Conservation (phyloP, 2,329 filamentous ascomycete species). For the Fusarium globosum region DNA sequence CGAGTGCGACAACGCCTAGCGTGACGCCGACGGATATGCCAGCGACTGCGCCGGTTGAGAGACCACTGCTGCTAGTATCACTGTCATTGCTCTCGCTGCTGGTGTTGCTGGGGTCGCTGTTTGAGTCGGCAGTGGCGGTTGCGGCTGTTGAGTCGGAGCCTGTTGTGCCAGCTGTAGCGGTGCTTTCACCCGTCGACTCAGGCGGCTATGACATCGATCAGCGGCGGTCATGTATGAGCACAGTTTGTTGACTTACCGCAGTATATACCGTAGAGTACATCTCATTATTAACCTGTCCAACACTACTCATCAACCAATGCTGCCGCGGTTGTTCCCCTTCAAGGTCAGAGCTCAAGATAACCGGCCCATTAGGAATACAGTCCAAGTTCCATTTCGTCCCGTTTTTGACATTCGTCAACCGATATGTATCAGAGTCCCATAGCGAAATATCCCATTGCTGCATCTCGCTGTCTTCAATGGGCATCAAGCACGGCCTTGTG, state of each 20-base stretch:
- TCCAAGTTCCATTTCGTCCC: slow-evolving; percentile 49
- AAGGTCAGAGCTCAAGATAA: slow-evolving; percentile 47
- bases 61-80: neutral
- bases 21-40: slow-evolving; percentile 11
- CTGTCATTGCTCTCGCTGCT: neutral
- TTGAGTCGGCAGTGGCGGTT: neutral
- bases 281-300: slow-evolving; percentile 45
- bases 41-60: slow-evolving; percentile 21
- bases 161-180: neutral
- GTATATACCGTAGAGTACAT: slow-evolving; percentile 49
- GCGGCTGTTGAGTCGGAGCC: neutral
- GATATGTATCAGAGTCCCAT: slow-evolving; percentile 46
- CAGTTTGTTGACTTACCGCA: neutral
- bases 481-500: slow-evolving; percentile 47
- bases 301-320: slow-evolving; percentile 51
- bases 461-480: slow-evolving; percentile 38
- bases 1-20: slow-evolving; percentile 14
- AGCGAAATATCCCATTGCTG: slow-evolving; percentile 51
- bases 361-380: slow-evolving; percentile 47
- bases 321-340: slow-evolving; percentile 45
- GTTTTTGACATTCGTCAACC: slow-evolving; percentile 48
- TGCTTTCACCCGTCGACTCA: neutral
- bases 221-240: accelerated
- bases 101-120: neutral
- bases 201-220: slow-evolving; percentile 1